Evolutionary conservation across 371 early-diverging fungal genomes (phyloP).

Genomic region (Apophysomyces variabilis): DNA sequence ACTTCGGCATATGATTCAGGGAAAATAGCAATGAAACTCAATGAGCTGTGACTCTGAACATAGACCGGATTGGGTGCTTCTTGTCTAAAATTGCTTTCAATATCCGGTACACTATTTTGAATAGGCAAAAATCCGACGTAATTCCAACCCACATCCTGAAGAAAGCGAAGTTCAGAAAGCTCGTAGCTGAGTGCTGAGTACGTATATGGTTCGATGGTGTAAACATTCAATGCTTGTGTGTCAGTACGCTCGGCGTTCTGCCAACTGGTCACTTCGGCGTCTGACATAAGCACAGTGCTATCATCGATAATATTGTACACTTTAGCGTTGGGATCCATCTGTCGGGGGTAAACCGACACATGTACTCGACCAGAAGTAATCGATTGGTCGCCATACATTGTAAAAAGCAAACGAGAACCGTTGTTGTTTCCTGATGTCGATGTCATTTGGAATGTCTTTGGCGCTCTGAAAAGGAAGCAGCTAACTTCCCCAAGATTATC

Average conservation of each 20-base stretch:
- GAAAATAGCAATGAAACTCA: slow-evolving; percentile 37
- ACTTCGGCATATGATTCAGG: slow-evolving; percentile 30
- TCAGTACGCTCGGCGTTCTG: slow-evolving; percentile 47
- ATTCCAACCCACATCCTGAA: slow-evolving; percentile 51
- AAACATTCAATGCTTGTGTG: slow-evolving; percentile 43
- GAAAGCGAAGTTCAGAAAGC: slow-evolving; percentile 43
- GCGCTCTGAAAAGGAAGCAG: slow-evolving; percentile 46
- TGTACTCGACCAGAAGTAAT: slow-evolving; percentile 42
- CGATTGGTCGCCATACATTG: slow-evolving; percentile 42
- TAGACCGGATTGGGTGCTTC: slow-evolving; percentile 51
- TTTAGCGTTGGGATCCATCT: slow-evolving; percentile 49
- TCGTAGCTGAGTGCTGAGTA: slow-evolving; percentile 47
- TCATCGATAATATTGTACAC: slow-evolving; percentile 35
- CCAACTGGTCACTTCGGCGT: slow-evolving; percentile 39
- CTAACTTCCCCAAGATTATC: slow-evolving; percentile 44
- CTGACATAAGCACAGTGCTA: slow-evolving; percentile 26
- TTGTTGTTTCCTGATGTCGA: slow-evolving; percentile 47
- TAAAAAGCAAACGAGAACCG: slow-evolving; percentile 47
- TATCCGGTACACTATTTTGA: slow-evolving; percentile 44
- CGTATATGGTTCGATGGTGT: slow-evolving; percentile 40
- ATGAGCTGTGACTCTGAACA: slow-evolving; percentile 28
- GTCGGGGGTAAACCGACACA: slow-evolving; percentile 46
- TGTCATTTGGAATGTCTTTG: slow-evolving; percentile 35
- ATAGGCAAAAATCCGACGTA: slow-evolving; percentile 55
- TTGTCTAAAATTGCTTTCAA: slow-evolving; percentile 43